A percentile compares a stretch with the other conserved stretches of the same genome.
These are phyloP conservation scores for Adansonia rubrostipa DNA, from an alignment of 441 rosid species.

Conservation along the genomic window DNA sequence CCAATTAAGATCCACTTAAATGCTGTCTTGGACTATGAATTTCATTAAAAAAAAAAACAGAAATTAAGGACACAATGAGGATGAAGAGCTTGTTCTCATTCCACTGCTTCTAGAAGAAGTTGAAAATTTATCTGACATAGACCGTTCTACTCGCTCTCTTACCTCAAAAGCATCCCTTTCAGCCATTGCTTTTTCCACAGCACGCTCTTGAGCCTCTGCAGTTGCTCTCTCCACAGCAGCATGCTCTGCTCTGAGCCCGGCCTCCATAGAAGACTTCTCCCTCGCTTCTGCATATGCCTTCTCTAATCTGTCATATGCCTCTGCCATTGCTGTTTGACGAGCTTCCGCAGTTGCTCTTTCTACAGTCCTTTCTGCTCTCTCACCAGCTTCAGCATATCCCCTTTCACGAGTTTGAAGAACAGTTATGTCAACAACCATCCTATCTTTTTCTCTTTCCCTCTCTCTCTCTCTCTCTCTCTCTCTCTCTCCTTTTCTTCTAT, in stretches of 20 bases:
- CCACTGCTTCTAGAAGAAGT: slow-evolving; percentile 55
- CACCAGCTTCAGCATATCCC: slow-evolving; percentile 52
- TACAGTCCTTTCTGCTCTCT: slow-evolving; percentile 55
- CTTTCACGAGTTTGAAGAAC: slow-evolving; percentile 57
- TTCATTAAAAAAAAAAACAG: slow-evolving; percentile 5
- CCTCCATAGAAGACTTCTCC: slow-evolving; percentile 70
- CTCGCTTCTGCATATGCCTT: slow-evolving; percentile 89
- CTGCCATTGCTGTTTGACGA: slow-evolving; percentile 67
- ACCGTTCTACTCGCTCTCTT: slow-evolving; percentile 64
- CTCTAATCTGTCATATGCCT: slow-evolving; percentile 90
- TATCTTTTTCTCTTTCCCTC: slow-evolving; percentile 90
- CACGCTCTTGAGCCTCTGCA: slow-evolving; percentile 86
- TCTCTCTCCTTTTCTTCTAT: slow-evolving; percentile 87
- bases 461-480: slow-evolving; percentile 87
- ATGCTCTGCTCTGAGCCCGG: slow-evolving; percentile 76
- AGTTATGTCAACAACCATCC: slow-evolving; percentile 79
- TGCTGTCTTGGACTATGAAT: slow-evolving; percentile 4
- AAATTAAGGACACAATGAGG: slow-evolving; percentile 40
- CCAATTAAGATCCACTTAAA: slow-evolving; percentile 27
- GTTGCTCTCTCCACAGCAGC: slow-evolving; percentile 91
- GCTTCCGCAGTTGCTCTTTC: slow-evolving; percentile 64
- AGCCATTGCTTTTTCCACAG: slow-evolving; percentile 64
- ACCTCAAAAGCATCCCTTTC: slow-evolving; percentile 76
- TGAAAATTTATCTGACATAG: slow-evolving; percentile 65
- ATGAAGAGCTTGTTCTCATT: slow-evolving; percentile 47